Percentiles rank a stretch among this genome's conserved stretches.
Evolutionary conservation across 805 yeast genomes (phyloP).

Genomic region (Metschnikowia chrysomelidarum): DNA sequence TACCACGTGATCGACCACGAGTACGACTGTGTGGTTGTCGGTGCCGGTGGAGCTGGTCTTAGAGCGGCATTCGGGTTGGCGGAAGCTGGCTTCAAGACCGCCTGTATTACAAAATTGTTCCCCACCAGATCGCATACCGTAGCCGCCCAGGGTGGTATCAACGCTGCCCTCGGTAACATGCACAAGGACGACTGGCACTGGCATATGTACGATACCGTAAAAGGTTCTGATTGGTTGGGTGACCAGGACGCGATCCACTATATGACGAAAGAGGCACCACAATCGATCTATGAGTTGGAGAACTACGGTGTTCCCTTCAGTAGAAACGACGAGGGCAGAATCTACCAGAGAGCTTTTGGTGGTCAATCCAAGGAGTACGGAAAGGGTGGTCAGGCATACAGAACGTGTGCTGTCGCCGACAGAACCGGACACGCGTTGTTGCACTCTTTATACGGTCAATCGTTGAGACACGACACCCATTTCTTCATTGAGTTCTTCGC

Average conservation of each 20-base stretch:
- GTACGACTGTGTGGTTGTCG: conserved; percentile 95
- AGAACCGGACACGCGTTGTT: conserved; percentile 97
- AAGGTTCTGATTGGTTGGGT: conserved; percentile 99
- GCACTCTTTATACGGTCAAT: conserved; percentile 95
- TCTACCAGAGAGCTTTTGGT: conserved; percentile 98
- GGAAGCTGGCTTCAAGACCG: conserved; percentile 95
- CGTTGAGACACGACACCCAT: conserved; percentile 94
- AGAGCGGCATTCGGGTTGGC: conserved; percentile 98
- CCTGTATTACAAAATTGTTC: conserved; percentile 94
- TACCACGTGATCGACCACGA: conserved; percentile 96
- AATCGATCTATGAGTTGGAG: conserved; percentile 92
- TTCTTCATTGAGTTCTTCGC: conserved; percentile 98
- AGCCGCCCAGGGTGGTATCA: conserved; percentile 99
- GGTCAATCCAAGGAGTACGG: conserved; percentile 96
- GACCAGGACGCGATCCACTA: conserved; percentile 99
- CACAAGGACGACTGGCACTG: conserved; percentile 98
- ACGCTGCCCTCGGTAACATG: conserved; percentile 98
- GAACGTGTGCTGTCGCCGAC: conserved; percentile 99
- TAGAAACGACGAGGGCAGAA: conserved; percentile 93
- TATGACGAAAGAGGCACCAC: conserved; percentile 98
- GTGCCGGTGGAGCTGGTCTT: conserved; percentile 99
- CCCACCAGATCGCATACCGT: conserved; percentile 99
- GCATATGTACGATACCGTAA: conserved; percentile 99
- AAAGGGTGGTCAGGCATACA: conserved; percentile 98
- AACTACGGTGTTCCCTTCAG: conserved; percentile 99